Base-by-base conservation (phyloP, 129 eudicot genomes). In the Heracleum sosnowskyi region DNA sequence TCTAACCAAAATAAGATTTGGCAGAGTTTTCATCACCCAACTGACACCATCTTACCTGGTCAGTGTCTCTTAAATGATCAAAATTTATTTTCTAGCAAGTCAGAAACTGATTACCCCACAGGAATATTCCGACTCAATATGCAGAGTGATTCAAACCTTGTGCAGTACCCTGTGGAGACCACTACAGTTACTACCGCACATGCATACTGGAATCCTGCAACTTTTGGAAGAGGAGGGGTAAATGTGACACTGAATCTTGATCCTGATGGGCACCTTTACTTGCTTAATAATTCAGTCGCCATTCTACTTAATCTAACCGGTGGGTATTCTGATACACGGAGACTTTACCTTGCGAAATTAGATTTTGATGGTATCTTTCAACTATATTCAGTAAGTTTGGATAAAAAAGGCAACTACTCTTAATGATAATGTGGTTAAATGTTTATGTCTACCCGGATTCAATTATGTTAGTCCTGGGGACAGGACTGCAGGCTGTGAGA, bases 1-100 rank as follows among this genome's bases (percentile, higher is more conserved):
- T 78, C 83, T 17, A 34, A 7, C 20, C 16, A 28, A 8, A 33
- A 7, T 0, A 79, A 37, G 34, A 22, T 51, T 18, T 83, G 86
- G 86, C 77, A 83, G 75, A 83, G 82, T 53, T 83, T 83, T 74
- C 80, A 83, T 2, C 17, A 74, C 44, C 82, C 86, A 53, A 83
- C 82, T 66, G 22, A 31, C 57, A 78, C 81, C 62, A 47, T 78
- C 12, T 44, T 78, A 63, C 40, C 41, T 31, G 74, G 63, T 29
- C 81, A 64, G 31, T 15, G 8, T 78, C 75, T 78, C 42, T 17
- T 3, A 4, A 29, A 41, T 0, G 64, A 36, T 49, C 62, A 40
- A 41, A 53, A 64, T 29, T 36, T 78, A 34, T 0, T 28, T 62
- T 78, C 81, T 12, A 64, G 81, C 39, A 31, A 29, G 22, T 78